These are phyloP conservation scores for Phytophthora podocarpi DNA, from an alignment of 352 stramenopile genomes.

Conservation along the genomic window DNA sequence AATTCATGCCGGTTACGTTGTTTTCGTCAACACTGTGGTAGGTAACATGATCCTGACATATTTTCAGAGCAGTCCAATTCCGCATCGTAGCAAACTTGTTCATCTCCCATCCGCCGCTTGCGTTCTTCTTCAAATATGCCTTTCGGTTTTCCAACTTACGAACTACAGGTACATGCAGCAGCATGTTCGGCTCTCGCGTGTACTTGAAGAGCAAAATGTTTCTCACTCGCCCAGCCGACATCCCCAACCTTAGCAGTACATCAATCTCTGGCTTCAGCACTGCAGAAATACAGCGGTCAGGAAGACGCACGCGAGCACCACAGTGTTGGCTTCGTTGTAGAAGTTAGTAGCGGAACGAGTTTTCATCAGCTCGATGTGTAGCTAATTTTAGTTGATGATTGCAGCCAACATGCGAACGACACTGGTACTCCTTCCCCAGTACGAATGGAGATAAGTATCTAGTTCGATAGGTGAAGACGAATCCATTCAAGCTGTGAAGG, in stretches of 20 bases:
- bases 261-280: constrained; percentile 2
- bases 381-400: background rate
- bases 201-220: constrained; percentile 8
- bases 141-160: constrained; percentile 5
- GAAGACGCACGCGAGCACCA: background rate
- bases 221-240: background rate
- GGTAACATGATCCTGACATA: background rate
- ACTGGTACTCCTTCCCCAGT: constrained; percentile 4
- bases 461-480: constrained; percentile 7
- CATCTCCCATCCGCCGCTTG: background rate
- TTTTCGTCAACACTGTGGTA: background rate
- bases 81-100: background rate
- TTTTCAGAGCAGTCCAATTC: background rate
- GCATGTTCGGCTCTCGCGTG: background rate
- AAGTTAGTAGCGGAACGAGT: background rate
- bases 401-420: background rate
- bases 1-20: background rate
- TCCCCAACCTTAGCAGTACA: background rate
- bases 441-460: constrained; percentile 1
- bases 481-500: constrained; percentile 4
- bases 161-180: background rate
- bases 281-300: background rate
- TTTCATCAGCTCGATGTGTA: background rate
- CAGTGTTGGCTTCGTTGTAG: constrained; percentile 1
- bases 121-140: background rate